Evolutionary conservation across 345 rosid species (phyloP).

Genomic region (Tarenaya hassleriana): DNA sequence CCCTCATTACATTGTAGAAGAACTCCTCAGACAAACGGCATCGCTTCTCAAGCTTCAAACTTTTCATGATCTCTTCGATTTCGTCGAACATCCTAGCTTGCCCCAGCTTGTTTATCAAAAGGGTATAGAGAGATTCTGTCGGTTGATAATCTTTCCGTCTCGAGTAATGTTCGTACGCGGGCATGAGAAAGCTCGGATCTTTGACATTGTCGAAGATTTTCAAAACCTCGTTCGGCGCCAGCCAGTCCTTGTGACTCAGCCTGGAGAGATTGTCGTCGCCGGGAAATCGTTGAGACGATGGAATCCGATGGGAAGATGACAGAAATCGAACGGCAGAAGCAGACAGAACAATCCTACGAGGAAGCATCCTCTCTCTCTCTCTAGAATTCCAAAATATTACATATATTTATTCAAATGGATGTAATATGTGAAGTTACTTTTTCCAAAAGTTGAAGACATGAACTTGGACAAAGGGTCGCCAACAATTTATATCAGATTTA

Average conservation of each 20-base stretch:
- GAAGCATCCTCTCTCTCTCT: conserved; percentile 21
- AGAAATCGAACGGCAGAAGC: conserved; percentile 12
- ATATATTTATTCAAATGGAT: too few relatives aligned
- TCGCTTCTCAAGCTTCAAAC: conserved; percentile 34
- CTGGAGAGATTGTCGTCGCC: conserved; percentile 28
- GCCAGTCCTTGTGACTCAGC: conserved; percentile 76
- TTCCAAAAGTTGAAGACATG: too few relatives aligned
- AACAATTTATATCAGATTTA: too few relatives aligned
- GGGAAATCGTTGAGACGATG: conserved; percentile 10
- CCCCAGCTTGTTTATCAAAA: conserved; percentile 50
- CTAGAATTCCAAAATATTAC: too few relatives aligned
- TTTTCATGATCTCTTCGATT: conserved; percentile 50
- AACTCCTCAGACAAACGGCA: conserved; percentile 63
- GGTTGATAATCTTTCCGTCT: conserved; percentile 71
- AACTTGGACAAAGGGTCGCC: too few relatives aligned
- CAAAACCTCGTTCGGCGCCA: conserved; percentile 59
- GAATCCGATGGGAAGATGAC: conserved; percentile 17
- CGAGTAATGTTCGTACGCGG: conserved; percentile 53
- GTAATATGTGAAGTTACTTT: too few relatives aligned
- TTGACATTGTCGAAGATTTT: conserved; percentile 47
- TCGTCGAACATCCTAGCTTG: conserved; percentile 56
- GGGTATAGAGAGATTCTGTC: conserved; percentile 54
- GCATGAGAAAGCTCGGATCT: conserved; percentile 43
- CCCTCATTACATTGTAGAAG: conserved; percentile 61
- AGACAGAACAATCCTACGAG: conserved; percentile 20